Evolutionary conservation across 352 stramenopile genomes (phyloP).

Genomic region (Globisporangium parvum): DNA sequence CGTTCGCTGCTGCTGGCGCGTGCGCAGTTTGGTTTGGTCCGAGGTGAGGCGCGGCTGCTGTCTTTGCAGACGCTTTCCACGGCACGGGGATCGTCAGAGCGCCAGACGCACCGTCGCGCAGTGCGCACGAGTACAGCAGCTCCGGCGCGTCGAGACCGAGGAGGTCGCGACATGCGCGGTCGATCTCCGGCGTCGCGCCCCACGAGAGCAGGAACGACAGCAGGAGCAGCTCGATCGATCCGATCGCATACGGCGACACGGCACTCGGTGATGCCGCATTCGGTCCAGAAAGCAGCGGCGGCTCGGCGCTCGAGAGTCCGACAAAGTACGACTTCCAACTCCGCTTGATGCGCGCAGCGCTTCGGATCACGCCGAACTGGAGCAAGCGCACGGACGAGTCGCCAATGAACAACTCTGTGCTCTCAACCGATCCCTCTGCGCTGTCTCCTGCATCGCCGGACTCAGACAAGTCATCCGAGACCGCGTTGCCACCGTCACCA

Average conservation of each 20-base stretch:
- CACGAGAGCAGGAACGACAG: constrained; percentile 76
- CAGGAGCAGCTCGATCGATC: constrained; percentile 64
- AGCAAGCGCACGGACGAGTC: constrained; percentile 53
- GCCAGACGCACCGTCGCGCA: constrained; percentile 44
- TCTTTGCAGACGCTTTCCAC: constrained; percentile 23
- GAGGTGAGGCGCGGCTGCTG: not conserved
- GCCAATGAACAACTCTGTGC: constrained; percentile 45
- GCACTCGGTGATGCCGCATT: not conserved
- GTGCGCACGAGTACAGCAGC: constrained; percentile 57
- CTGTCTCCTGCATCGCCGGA: constrained; percentile 19
- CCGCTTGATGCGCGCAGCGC: constrained; percentile 58
- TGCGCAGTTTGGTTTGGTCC: constrained; percentile 3
- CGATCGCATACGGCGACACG: constrained; percentile 52
- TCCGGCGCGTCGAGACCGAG: constrained; percentile 49
- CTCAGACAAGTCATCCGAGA: constrained; percentile 2
- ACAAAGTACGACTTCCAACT: constrained; percentile 67
- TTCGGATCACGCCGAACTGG: constrained; percentile 58
- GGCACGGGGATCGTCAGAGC: constrained; percentile 71
- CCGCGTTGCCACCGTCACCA: constrained; percentile 34
- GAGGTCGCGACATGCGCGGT: constrained; percentile 47
- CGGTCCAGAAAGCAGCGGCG: constrained; percentile 1
- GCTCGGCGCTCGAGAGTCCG: constrained; percentile 16
- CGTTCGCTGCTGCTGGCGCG: constrained; percentile 16
- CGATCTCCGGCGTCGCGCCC: constrained; percentile 56
- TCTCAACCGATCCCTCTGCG: constrained; percentile 25